Percentiles rank a stretch among this genome's conserved stretches.
Evolutionary conservation across 306 rosid species (phyloP).

Genomic region (Pyrus bretschneideri): DNA sequence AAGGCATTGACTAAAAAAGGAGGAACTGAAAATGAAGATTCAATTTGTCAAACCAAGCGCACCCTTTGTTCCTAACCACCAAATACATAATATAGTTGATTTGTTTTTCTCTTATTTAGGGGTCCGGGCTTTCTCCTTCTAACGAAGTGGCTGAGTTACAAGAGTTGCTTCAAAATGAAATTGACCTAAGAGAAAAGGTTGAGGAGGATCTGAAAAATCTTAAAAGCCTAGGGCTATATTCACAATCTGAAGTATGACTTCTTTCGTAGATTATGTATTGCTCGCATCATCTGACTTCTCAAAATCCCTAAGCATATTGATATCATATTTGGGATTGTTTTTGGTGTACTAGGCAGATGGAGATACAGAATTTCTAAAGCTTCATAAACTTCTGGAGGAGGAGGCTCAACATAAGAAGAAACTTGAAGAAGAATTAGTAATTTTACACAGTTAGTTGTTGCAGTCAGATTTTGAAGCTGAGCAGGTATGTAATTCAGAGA

Average conservation of each 20-base stretch:
- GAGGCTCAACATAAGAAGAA: slow-evolving; percentile 68
- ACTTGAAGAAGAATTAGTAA: slow-evolving; percentile 83
- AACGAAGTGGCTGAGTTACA: slow-evolving; percentile 52
- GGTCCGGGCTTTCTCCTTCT: slow-evolving; percentile 30
- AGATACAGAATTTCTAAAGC: slow-evolving; percentile 48
- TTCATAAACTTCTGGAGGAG: slow-evolving; percentile 57
- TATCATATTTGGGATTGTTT: slow-evolving; percentile 22
- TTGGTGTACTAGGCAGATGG: slow-evolving; percentile 60
- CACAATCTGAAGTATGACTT: slow-evolving; percentile 42
- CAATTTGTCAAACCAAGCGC: background rate
- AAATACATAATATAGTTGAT: background rate
- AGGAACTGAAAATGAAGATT: background rate
- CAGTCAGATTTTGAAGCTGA: slow-evolving; percentile 83
- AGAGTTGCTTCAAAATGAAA: slow-evolving; percentile 66
- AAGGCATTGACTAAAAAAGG: background rate
- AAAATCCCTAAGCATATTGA: slow-evolving; percentile 14
- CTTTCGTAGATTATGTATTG: slow-evolving; percentile 8
- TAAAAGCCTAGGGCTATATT: slow-evolving; percentile 39
- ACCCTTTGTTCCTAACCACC: background rate
- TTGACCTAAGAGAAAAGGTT: slow-evolving; percentile 46
- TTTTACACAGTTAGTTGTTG: slow-evolving; percentile 72
- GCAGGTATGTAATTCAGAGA: slow-evolving; percentile 42
- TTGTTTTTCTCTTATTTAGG: slow-evolving; percentile 34
- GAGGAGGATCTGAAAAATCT: slow-evolving; percentile 67
- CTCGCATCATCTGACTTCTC: background rate